Evolutionary conservation across 2,329 filamentous ascomycete species (phyloP).

Genomic region (Beauveria asiatica): DNA sequence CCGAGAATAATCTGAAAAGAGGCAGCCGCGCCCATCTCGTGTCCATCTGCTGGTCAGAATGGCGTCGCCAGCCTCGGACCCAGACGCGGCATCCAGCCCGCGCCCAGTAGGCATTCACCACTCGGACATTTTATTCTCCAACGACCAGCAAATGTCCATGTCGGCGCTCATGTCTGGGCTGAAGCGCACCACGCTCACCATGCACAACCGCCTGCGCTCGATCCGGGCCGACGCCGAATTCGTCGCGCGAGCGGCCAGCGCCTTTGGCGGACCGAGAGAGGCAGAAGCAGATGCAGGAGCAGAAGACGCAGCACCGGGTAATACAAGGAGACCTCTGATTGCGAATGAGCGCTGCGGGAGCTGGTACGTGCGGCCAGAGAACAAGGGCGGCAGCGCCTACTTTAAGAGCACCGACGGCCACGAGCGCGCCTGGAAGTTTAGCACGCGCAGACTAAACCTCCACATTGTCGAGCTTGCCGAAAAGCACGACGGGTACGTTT

Average conservation of each 20-base stretch:
- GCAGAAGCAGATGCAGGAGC: no score
- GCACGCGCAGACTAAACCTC: slow-evolving; percentile 73
- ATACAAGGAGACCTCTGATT: slow-evolving; percentile 55
- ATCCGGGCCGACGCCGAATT: slow-evolving; percentile 72
- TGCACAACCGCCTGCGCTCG: slow-evolving; percentile 73
- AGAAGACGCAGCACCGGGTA: not conserved
- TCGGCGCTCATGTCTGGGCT: slow-evolving; percentile 63
- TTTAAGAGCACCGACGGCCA: slow-evolving; percentile 99
- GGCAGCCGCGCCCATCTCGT: no score
- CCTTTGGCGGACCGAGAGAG: slow-evolving; percentile 24
- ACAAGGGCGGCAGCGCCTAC: slow-evolving; percentile 69
- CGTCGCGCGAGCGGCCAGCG: slow-evolving; percentile 50
- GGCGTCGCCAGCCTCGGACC: not conserved
- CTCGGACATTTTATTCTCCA: slow-evolving; percentile 41
- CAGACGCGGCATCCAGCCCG: not conserved
- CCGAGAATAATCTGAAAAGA: no score
- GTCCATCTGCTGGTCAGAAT: not conserved
- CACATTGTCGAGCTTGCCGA: slow-evolving; percentile 66
- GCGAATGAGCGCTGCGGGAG: slow-evolving; percentile 94
- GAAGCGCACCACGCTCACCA: slow-evolving; percentile 66
- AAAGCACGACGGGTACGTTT: slow-evolving; percentile 53
- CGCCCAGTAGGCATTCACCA: slow-evolving; percentile 15
- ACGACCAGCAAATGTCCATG: slow-evolving; percentile 52
- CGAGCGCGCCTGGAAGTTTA: slow-evolving; percentile 84
- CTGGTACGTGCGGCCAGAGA: slow-evolving; percentile 72